Evolutionary conservation across 2,329 filamentous ascomycete species (phyloP), one percentile per base, ranked within the genome.

Genomic region (Fusarium ramigenum): DNA sequence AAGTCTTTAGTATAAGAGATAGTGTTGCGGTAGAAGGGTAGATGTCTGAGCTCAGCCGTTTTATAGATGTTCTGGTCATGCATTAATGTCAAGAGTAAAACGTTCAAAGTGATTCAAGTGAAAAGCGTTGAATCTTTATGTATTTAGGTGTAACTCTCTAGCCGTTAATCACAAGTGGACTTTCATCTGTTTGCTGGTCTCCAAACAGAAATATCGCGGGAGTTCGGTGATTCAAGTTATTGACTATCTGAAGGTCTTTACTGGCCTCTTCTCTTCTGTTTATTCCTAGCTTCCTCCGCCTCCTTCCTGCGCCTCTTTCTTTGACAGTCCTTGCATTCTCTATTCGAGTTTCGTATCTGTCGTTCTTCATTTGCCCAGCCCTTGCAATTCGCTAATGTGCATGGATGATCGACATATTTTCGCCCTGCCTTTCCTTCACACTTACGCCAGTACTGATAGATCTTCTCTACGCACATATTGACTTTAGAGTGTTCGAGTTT

Each of bases 1-100:
- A 2, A 23, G 9, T 25, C 0, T 1, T n/a, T 28, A 15, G 9
- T 2, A 7, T 3, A 9, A n/a, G 23, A 28, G 2, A 7, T 9
- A 18, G 2, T 37, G 19, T 5, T 53, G 5, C 1, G 7, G 19
- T 12, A 21, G 34, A n/a, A 12, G 34, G 21, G 7, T 9, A 39
- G 9, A 28, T 7, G 15, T 28, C 15, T 7, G 19, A 53, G 2
- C 2, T 2, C 1, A 39, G 50, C 19, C 5, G 21, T 1, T 53
- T 53, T 53, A 53, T 53, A 39, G 14, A 47, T 30, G 19, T 11
- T 47, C 19, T 47, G 25, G 44, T 21, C 44, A 47, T 16, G 2
- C 3, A 15, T 47, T 28, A 18, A 47, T 10, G 25, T 16, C 9
- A 28, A 21, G 25, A 47, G 5, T 15, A 4, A 15, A 11, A 15